Evolutionary conservation across 2,329 filamentous ascomycete genomes (phyloP), one percentile per base, ranked within the genome.

Genomic region (Ophiocordyceps camponoti-floridani): DNA sequence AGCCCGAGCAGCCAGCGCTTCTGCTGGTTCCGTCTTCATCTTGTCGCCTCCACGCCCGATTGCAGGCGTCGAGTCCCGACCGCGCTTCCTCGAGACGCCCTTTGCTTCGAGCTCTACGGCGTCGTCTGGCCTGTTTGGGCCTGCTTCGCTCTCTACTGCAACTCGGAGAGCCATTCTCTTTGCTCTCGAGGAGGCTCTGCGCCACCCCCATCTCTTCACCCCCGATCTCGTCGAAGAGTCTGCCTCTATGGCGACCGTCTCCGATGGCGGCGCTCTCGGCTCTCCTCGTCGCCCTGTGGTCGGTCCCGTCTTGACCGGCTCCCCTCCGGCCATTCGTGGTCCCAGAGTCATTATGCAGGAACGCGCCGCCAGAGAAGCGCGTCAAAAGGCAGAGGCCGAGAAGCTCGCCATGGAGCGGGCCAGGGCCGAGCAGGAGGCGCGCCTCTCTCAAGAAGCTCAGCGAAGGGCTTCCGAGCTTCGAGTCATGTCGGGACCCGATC

Each of bases 341-440:
- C 89, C 89, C 14, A 79, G 83, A 51, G 83, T 89, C 65, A 89
- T 96, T 55, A 94, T 95, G 88, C 79, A 84, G 61, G 80, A 88
- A 58, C 79, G 88, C 46, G 73, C 75, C 45, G 83, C 84, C 51
- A 75, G 88, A 49, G 85, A 93, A 60, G 77, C 81, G 26, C 69
- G 80, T 47, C 73, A 77, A 49, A 72, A 74, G 52, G 79, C 79
- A 41, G 79, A 84, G 56, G 72, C 73, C 40, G 79, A 83, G 55
- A 73, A 77, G 52, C 53, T 58, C 19, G 49, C 54, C 33, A 55
- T 66, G 57, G 73, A 76, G 59, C 68, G 72, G 52, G 72, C 75
- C 53, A 68, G 74, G 48, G 70, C 69, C 2, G 74, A 75, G 49
- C 67, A 72, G 46, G 76, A 79, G 54, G 67, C 68, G 19, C 69